Base-by-base conservation (phyloP, 176 grass and related monocot genomes). In the Ananas comosus region DNA sequence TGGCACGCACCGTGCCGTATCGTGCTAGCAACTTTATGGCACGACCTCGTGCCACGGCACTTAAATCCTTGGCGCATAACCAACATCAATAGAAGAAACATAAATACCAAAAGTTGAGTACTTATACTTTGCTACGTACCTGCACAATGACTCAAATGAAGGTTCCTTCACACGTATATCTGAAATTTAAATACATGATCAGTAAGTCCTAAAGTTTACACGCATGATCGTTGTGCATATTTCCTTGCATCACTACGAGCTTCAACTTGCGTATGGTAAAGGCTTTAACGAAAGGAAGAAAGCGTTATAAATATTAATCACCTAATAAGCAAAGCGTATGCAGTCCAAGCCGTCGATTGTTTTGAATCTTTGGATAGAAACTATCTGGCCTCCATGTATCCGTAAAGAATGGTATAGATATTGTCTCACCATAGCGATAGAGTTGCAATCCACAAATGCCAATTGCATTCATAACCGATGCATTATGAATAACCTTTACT, bases 151-250 rank as follows among this genome's bases (percentile, higher is more conserved):
- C 82, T 99, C 89, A 0, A 87, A 74, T 24, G 89, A 90, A 12
- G 94, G 89, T 67, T 99, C 94, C 78, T 93, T 99, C 47, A 99
- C 87, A 78, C 87, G 87, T 51, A 99, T 99, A 86, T 99, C 89
- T 99, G 68, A 65, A 64, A 79, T 28, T 27, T 23, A 77, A 2
- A 42, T 33, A 48, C 33, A 42, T 42, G 33, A 42, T 42, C 5
- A 4, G 33, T 42, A 42, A 42, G 33, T 42, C 33, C 89, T 99
- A 65, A 68, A 64, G 74, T 28, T 27, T 23, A 77, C 1, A 9
- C 16, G 14, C 7, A 53, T 53, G 51, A 53, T 7, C 14, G 11
- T 57, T 18, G 53, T 57, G 53, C 53, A 4, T 13, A 16, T 57
- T 57, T 57, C 5, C 11, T 59, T 53, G 58, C 54, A 61, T 59